Evolutionary conservation across 129 eudicot genomes (phyloP), one percentile per base, ranked within the genome.

Genomic region (Escallonia rubra): DNA sequence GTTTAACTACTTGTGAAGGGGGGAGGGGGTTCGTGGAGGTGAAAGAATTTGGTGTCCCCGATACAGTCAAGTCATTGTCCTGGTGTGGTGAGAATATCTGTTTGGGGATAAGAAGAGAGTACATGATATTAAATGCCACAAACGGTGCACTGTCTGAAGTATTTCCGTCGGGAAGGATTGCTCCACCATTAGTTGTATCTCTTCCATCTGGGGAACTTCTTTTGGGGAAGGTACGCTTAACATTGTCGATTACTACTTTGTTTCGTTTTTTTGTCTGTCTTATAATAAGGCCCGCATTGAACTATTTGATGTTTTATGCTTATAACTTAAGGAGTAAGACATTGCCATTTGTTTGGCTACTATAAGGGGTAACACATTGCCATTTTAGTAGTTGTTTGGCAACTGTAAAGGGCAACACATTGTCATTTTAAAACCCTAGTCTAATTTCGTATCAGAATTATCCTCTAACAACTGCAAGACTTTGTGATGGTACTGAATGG

Each of bases 1-100:
- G 3, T 41, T 65, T 23, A 43, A 44, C 41, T 52, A 48, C 53
- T 71, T 82, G 7, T 76, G 52, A 70, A 94, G 99, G 96, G 67
- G 99, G 87, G 10, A 64, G 96, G 65, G 99, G 99, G 14, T 94
- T 94, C 50, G 99, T 89, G 58, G 99, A 94, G 81, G 96, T 94
- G 70, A 94, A 87, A 79, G 99, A 94, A 58, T 94, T 72, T 76
- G 87, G 97, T 46, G 89, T 94, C 70, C 99, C 99, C 10, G 99
- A 94, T 76, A 68, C 80, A 9, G 97, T 94, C 47, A 94, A 87
- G 76, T 94, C 99, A 41, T 80, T 89, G 90, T 74, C 90, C 64
- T 94, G 99, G 99, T 89, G 96, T 83, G 99, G 99, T 43, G 99
- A 94, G 59, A 89, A 94, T 59, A 82, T 94, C 72, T 94, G 99